Base-by-base conservation (phyloP, 805 yeast genomes). In the Zygoascus bituminiphila region DNA sequence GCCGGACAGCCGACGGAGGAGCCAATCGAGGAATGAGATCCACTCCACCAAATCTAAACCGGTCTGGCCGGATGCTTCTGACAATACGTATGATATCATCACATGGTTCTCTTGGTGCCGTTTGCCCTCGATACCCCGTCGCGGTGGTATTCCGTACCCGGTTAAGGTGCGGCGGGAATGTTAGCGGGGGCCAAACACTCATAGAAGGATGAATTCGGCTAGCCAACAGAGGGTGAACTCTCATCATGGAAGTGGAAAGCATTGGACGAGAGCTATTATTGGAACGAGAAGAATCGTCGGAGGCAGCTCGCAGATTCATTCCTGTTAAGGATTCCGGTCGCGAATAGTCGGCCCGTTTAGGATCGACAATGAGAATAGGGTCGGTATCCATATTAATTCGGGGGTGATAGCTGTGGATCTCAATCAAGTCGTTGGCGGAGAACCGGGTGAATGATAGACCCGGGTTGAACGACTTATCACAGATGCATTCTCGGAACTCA, bases 121-220 rank as follows among this genome's bases (percentile, higher is more conserved):
- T 14, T 36, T 57, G 59, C 20, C 53, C 60, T 21, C 52, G 17
- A 43, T 53, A 56, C 22, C 52, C 58, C 10, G 56, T 52, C 35
- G 52, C 44, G 29, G 55, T 50, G 4, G 46, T 51, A 23, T 54
- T 57, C 22, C 58, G 37, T 3, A 60, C 48, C 9, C 62, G 51
- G 23, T 59, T 57, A 14, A 12, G 15, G 29, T 56, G 51, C 9
- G 62, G 62, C 26, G 57, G 41, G 21, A 5, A 19, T 17, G 24
- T 44, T 1, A 36, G 35, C 8, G 61, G 51, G 4, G 50, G 53
- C 53, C 50, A 50, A 9, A 50, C 21, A 26, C 45, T 55, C 62
- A 58, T 58, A 35, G 54, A 53, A 14, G 54, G 58, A 40, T 52
- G 52, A 10, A 56, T 45, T 8, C 59, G 49, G 15, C 52, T 57